Conservation (phyloP, 2,329 filamentous ascomycete species). For the Xylariomycetidae sp. region DNA sequence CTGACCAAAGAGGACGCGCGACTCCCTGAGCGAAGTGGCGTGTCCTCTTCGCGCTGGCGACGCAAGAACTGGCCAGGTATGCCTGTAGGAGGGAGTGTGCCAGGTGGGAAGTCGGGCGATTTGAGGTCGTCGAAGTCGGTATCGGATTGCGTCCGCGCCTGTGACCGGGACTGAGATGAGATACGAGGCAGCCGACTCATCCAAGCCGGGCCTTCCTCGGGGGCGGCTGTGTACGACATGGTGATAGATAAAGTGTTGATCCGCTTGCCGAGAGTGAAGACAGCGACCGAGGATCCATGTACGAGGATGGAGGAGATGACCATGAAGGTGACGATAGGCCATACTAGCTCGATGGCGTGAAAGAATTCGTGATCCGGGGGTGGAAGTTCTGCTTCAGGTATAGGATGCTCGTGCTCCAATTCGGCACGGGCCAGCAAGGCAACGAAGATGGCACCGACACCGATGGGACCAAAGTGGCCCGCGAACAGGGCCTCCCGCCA, state of each 20-base stretch:
- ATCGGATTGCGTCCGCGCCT: constrained; percentile 79
- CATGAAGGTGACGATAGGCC: constrained; percentile 92
- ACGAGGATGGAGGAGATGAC: constrained; percentile 93
- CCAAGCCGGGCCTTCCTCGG: constrained; percentile 86
- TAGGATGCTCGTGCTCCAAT: constrained; percentile 67
- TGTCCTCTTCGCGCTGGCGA: constrained; percentile 72
- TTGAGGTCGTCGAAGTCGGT: constrained; percentile 63
- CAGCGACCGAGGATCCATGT: constrained; percentile 95
- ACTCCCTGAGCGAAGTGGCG: constrained; percentile 44
- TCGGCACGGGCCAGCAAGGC: constrained; percentile 92
- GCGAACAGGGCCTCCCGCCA: constrained; percentile 97
- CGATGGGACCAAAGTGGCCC: constrained; percentile 95
- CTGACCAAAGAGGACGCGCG: constrained; percentile 55
- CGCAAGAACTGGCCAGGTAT: constrained; percentile 73
- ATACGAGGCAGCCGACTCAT: constrained; percentile 84
- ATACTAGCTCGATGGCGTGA: constrained; percentile 76
- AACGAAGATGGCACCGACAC: constrained; percentile 93
- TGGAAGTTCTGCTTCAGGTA: constrained; percentile 63
- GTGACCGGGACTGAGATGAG: constrained; percentile 64
- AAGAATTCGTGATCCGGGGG: constrained; percentile 50
- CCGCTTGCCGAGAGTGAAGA: constrained; percentile 94
- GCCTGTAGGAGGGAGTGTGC: constrained; percentile 65
- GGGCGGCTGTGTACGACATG: constrained; percentile 89
- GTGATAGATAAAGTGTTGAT: constrained; percentile 96
- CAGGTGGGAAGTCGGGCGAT: constrained; percentile 56